Base-by-base conservation (phyloP, 1,284 basidiomycete species). In the Crucibulum parvulum region DNA sequence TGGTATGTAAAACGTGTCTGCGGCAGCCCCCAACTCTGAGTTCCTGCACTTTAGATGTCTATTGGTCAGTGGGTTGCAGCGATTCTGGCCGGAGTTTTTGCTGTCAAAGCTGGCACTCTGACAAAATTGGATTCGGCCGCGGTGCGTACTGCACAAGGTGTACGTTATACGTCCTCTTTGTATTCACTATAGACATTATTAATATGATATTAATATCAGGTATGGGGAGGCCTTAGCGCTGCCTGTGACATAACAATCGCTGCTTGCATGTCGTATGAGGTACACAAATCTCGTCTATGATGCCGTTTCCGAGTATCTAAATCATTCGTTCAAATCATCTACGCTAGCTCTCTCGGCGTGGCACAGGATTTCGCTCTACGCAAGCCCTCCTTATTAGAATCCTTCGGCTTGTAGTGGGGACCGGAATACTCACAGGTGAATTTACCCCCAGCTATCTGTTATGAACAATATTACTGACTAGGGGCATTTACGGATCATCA, bases 181-280 rank as follows among this genome's bases (percentile, higher is more conserved):
- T 9, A 34, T 41, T 39, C 7, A 10, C 50, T 36, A 37, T 16
- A 10, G 35, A 35, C n/a, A 4, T 3, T 18, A n/a, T n/a, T n/a
- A 4, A 46, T 31, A 35, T 8, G 7, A 5, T 31, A 11, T 34
- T 41, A 34, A 24, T 24, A 24, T 24, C 18, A 61, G 62, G 41
- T 68, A 35, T 59, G 61, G 53, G 54, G 59, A 35, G 64, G 55
- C 7, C 46, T 48, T 31, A 57, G 57, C 31, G 64, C 62, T 7
- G 39, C 55, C 35, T 55, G 59, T 24, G 66, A 68, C 38, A 52
- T 61, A 9, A 16, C 60, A 35, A 64, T 66, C 47, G 60, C 64
- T 7, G 46, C 41, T 31, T 59, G 60, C 57, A 64, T 67, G 64
- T 60, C 61, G n/a, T 63, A 64, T 37, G 56, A 56, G 35, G 63